These are phyloP conservation scores for Aspergillus texensis DNA, from an alignment of 2,329 filamentous ascomycete genomes.

Conservation along the genomic window DNA sequence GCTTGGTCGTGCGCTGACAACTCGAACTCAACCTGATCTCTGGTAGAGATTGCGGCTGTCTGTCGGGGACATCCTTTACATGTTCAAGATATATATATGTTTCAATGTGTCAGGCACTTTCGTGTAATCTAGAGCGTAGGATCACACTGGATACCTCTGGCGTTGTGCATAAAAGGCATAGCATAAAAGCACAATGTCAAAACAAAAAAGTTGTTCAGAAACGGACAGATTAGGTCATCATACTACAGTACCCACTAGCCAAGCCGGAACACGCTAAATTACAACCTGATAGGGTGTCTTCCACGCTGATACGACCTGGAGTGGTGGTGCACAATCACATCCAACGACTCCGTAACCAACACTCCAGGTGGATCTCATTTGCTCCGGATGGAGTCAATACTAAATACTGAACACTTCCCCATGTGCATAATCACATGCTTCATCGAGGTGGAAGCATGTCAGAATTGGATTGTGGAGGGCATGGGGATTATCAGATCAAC, in stretches of 20 bases:
- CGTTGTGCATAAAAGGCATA: no score
- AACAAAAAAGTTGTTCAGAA: background rate
- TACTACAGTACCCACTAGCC: background rate
- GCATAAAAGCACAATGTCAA: no score
- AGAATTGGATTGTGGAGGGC: background rate
- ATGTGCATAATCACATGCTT: background rate
- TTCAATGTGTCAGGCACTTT: background rate
- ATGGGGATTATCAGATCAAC: background rate
- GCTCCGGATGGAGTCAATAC: no score
- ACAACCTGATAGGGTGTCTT: background rate
- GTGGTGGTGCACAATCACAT: background rate
- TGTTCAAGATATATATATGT: background rate
- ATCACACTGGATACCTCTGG: background rate
- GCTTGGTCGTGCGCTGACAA: conserved; percentile 52
- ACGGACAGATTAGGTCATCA: background rate
- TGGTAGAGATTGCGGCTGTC: no score
- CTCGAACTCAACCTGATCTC: conserved; percentile 28
- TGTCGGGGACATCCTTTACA: no score
- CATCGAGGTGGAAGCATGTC: background rate
- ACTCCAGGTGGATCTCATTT: background rate
- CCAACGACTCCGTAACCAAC: background rate
- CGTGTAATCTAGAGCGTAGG: background rate
- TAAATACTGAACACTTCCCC: no score
- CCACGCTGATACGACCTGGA: background rate
- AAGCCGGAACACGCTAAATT: background rate